Base-by-base conservation (phyloP, 202 grass and related monocot genomes). In the Carex arenaria region DNA sequence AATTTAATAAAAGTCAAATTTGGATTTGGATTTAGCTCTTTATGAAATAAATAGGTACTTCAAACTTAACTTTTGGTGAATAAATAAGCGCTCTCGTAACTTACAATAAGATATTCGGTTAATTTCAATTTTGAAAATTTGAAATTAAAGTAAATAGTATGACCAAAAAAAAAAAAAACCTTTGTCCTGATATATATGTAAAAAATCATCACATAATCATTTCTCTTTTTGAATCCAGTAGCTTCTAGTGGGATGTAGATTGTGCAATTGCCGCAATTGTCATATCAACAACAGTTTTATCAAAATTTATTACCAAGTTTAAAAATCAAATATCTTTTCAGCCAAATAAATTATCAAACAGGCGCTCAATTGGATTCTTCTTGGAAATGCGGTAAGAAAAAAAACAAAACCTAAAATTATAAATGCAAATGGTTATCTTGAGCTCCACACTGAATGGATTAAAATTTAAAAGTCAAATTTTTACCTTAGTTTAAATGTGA, bases 351-450 rank as follows among this genome's bases (percentile, higher is more conserved):
- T 31, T 75, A 36, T 14, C 32, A 59, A 77, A 57, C 51, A 76
- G 15, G 17, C 1, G 0, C 5, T 17, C 2, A 43, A 10, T 10
- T 18, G 7, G 15, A 7, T 69, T 18, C 36, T 69, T 31, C 51
- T 59, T 38, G 49, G 73, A 77, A 76, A 26, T 77, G 52, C 1
- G 14, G 0, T 3, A 55, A 54, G 22, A 14, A 22, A 51, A 76
- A 55, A 53, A 47, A 12, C 26, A 76, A 2, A 56, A 23, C 3
- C 23, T 56, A 7, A 76, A 56, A 6, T 56, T 22, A 31, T 68
- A 82, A 81, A 68, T 82, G 30, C 49, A 82, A 65, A 42, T 47
- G 38, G 80, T 68, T 64, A 53, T 69, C 80, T 82, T 82, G 80
- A 82, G 80, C 80, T 82, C 80, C 80, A 52, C 61, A 68, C 43